Base-by-base conservation (phyloP, 352 stramenopile species). In the Peronospora destructor region DNA sequence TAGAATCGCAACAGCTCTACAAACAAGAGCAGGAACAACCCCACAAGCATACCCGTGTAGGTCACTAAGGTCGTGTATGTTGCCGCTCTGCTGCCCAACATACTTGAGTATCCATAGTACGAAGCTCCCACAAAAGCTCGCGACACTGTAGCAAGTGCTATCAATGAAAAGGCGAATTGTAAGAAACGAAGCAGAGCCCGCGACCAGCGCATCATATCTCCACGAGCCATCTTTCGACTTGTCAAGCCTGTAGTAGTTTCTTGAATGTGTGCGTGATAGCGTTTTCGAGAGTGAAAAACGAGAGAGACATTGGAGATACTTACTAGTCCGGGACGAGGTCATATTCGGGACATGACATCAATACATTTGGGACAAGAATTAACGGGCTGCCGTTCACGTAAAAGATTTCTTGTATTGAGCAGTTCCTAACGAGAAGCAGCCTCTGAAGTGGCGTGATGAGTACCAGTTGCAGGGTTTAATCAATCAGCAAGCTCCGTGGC, bases 41-140 rank as follows among this genome's bases (percentile, higher is more conserved):
- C 76, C 48, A 84, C 73, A 0, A 90, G 49, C 61, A 90, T 79
- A 6, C 63, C 65, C 19, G 73, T 85, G 58, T 85, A 90, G 7
- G 76, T 78, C 39, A 79, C 64, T 8, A 89, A 45, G 10, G 66
- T 73, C 49, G 67, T 66, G 50, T 73, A 89, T 13, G 67, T 83
- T 25, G 71, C 66, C 4, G 71, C 56, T 54, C 69, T 66, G 47
- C 73, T 87, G 26, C 73, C 71, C 38, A 87, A 49, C 74, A 88
- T 88, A 44, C 65, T 85, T 29, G 70, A 73, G 61, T 83, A 86
- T 8, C 74, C 72, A 59, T 84, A 84, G 59, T 81, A 85, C 28
- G 72, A 76, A 6, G 70, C 59, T 19, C 64, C 60, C 17, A 85
- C 74, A 51, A 89, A 89, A 23, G 61, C 64, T 9, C 67, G 53